Evolutionary conservation across 345 rosid genomes (phyloP).

Genomic region (Tarenaya hassleriana): DNA sequence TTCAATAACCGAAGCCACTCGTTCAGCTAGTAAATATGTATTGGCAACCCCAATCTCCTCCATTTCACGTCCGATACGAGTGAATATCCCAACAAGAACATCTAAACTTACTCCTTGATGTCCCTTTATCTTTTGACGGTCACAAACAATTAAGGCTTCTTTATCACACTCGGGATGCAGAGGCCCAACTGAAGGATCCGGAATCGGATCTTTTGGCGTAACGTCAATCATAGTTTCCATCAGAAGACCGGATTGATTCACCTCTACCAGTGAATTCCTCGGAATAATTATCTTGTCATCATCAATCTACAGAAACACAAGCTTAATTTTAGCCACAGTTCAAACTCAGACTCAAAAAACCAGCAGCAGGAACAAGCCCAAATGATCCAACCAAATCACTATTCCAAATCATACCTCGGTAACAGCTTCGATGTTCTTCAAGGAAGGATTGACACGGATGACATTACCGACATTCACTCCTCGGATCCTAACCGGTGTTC

Average conservation of each 20-base stretch:
- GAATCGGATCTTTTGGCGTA: conserved; percentile 83
- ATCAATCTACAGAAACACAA: conserved; percentile 51
- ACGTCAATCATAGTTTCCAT: conserved; percentile 96
- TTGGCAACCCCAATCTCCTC: conserved; percentile 77
- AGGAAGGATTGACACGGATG: conserved; percentile 81
- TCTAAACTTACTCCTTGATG: conserved; percentile 90
- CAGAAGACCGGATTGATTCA: conserved; percentile 96
- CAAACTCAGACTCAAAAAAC: no score
- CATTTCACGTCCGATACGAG: conserved; percentile 81
- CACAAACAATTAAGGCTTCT: conserved; percentile 87
- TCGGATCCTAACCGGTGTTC: conserved; percentile 93
- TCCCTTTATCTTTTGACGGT: conserved; percentile 85
- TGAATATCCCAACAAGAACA: conserved; percentile 79
- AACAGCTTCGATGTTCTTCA: conserved; percentile 83
- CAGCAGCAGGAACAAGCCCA: not conserved
- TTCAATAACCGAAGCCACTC: conserved; percentile 70
- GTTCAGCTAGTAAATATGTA: conserved; percentile 60
- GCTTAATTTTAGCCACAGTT: not conserved
- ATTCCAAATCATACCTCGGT: conserved; percentile 58
- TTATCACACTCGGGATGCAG: conserved; percentile 62
- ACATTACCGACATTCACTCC: conserved; percentile 92
- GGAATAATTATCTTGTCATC: conserved; percentile 94
- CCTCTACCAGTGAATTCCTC: conserved; percentile 78
- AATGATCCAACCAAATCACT: conserved; percentile 9
- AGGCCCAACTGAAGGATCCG: conserved; percentile 74